Base-by-base conservation (phyloP, 306 rosid genomes). In the Malus fusca region DNA sequence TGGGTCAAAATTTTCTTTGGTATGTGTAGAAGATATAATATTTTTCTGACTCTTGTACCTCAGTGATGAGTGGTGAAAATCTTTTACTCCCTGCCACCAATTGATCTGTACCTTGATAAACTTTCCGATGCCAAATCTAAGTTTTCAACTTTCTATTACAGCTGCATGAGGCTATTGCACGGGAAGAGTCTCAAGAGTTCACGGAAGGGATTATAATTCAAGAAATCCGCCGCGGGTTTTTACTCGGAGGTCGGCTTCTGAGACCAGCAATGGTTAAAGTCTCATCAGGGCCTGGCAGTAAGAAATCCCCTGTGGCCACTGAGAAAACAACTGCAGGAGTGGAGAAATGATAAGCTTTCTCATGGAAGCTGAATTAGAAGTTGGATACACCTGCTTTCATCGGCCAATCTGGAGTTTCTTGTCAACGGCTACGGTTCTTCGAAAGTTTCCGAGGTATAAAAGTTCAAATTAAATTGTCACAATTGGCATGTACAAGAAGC, bases 221-320 rank as follows among this genome's bases (percentile, higher is more conserved):
- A 81, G 97, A 95, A 82, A 53, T 88, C 25, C 82, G 88, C 15
- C 97, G 97, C 1, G 98, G 98, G 31, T 95, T 95, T 81, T 42
- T 84, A 59, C 97, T 90, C 11, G 84, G 80, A 69, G 96, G 85
- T 26, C 87, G 84, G 68, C 88, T 95, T 84, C 73, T 95, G 52
- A 90, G 99, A 88, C 96, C 97, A 71, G 97, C 97, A 25, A 82
- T 30, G 77, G 97, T 95, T 69, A 92, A 89, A 80, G 99, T 95
- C 72, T 92, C 99, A 23, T 72, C 73, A 23, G 97, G 97, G 15
- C 93, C 93, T 8, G 90, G 93, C 72, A 84, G 76, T 53, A 87
- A 82, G 80, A 84, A 86, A 66, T 73, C 81, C 69, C 73, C 82
- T 0, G 75, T 51, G 28, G 71, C 87, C 43, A 19, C 85, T 55